Evolutionary conservation across 2,329 filamentous ascomycete species (phyloP).

Genomic region (Clathrospora elynae): DNA sequence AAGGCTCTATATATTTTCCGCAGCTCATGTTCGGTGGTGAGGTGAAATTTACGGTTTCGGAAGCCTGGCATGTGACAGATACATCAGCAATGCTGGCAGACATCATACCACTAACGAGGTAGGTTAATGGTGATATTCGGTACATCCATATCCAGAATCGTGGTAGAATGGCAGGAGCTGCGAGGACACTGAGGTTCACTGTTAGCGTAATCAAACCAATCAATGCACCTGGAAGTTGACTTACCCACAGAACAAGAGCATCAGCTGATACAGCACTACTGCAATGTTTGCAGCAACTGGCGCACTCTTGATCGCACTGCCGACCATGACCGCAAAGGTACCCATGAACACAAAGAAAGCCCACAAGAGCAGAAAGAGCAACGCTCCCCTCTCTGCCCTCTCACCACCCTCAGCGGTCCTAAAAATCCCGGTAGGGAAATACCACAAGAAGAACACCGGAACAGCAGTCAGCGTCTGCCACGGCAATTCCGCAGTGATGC

Average conservation of each 20-base stretch:
- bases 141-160: constrained; percentile 82
- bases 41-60: not conserved
- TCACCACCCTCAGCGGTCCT: constrained; percentile 66
- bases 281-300: constrained; percentile 72
- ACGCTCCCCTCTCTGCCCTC: constrained; percentile 67
- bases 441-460: constrained; percentile 76
- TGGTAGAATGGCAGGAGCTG: constrained; percentile 62
- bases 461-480: constrained; percentile 75
- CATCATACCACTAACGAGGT: constrained; percentile 55
- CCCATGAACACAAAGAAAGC: constrained; percentile 75
- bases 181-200: constrained; percentile 65
- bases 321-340: constrained; percentile 74
- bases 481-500: constrained; percentile 79
- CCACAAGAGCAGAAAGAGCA: constrained; percentile 75
- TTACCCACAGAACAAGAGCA: constrained; percentile 70
- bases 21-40: not conserved
- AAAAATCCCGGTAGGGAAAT: constrained; percentile 78
- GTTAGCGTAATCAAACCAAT: constrained; percentile 65
- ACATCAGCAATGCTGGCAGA: constrained; percentile 67
- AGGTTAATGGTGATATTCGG: constrained; percentile 68
- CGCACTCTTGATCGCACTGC: constrained; percentile 72
- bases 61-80: constrained; percentile 58
- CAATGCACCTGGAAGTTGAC: constrained; percentile 46
- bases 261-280: constrained; percentile 57
- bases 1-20: too few relatives aligned